phyloP scores from a whole-genome alignment of 371 early-diverging fungal species.

The Mortierella sp. region DNA sequence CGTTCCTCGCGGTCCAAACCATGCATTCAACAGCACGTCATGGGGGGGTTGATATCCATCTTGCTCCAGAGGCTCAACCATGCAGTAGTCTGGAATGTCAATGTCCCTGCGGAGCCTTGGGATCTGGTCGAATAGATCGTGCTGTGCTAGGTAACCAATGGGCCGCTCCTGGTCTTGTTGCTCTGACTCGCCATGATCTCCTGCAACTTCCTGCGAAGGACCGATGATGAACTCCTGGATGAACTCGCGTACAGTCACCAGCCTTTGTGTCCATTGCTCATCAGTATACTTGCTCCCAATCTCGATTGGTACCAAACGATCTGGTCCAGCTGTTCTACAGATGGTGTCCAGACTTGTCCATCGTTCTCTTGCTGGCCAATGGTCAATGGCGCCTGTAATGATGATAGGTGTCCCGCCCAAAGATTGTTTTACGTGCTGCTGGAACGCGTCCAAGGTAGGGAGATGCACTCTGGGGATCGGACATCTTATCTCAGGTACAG shows the following conservation, averaged over 20 bases:
- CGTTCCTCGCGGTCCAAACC: constrained; percentile 92
- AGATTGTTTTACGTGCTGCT: constrained; percentile 30
- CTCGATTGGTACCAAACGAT: constrained; percentile 90
- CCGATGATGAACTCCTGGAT: constrained; percentile 60
- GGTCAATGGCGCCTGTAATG: constrained; percentile 62
- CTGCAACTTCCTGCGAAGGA: neutral
- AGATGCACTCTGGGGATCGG: constrained; percentile 40
- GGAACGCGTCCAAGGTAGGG: constrained; percentile 49
- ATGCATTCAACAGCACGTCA: constrained; percentile 77
- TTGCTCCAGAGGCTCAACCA: constrained; percentile 55
- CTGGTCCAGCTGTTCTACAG: constrained; percentile 64
- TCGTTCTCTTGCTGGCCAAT: constrained; percentile 79
- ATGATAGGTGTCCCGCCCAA: constrained; percentile 56
- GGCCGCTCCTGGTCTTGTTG: neutral
- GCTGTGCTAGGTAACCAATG: constrained; percentile 89
- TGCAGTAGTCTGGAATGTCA: constrained; percentile 83
- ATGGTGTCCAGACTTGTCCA: constrained; percentile 78
- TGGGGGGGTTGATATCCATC: constrained; percentile 55
- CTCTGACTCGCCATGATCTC: neutral
- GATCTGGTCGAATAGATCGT: constrained; percentile 87
- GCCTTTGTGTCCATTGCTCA: constrained; percentile 78
- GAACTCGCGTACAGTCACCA: constrained; percentile 83
- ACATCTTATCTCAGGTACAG: constrained; percentile 16
- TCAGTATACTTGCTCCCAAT: constrained; percentile 84
- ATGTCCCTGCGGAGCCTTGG: constrained; percentile 79